Base-by-base conservation (phyloP, 2,329 filamentous ascomycete genomes). In the Helotiales sp. region DNA sequence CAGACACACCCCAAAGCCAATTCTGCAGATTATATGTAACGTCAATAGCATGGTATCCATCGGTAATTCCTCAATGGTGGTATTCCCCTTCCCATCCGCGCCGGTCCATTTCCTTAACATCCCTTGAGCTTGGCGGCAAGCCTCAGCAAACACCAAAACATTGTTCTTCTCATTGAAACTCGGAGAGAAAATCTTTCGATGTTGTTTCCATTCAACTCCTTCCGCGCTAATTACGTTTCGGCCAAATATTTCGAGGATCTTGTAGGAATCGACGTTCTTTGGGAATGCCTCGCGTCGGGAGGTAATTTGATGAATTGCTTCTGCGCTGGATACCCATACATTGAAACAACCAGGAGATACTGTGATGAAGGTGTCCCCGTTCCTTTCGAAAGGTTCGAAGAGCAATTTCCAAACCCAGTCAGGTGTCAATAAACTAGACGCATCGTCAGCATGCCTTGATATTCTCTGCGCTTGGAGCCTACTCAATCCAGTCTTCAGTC, bases 161-260 rank as follows among this genome's bases (percentile, higher is more conserved):
- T 92, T 89, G 77, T 93, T 94, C 79, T 85, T 88, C 80, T 95
- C 92, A 65, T 90, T 92, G 78, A 95, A 94, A 3, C 87, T 87
- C 0, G 91, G 87, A 30, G 89, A 86, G 0, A 88, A 90, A 49
- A 89, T 85, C 78, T 91, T 93, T 68, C 91, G 86, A 77, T 95
- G 91, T 78, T 86, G 84, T 32, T 88, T 88, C 92, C 91, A 95
- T 30, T 85, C 79, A 0, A 81, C 76, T 0, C 91, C 91, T 77
- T 94, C 91, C 1, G 89, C 87, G 0, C 87, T 87, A 24, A 94
- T 79, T 1, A 94, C 84, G 75, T 92, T 95, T 64, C 87, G 83
- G 40, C 92, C 91, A 75, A 90, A 94, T 22, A 91, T 80, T 55
- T 88, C 83, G 32, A 92, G 79, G 17, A 86, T 80, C n/a, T 77